A percentile compares a stretch with the other conserved stretches of the same genome.
Evolutionary conservation across 192 early-diverging fungal genomes (phyloP).

Genomic region (Podila clonocystis): DNA sequence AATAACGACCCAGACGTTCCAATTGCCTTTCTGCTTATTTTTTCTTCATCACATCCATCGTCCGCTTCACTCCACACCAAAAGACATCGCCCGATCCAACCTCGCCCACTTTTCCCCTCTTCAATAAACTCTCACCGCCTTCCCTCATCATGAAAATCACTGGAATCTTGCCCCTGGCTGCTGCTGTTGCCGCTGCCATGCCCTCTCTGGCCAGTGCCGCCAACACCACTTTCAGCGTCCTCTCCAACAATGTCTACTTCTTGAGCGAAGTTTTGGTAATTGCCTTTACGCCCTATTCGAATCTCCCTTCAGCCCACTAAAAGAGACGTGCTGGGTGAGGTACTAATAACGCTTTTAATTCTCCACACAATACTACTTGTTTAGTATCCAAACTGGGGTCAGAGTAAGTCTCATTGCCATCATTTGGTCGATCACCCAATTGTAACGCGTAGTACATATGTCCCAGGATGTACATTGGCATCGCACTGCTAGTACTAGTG

Average conservation of each 20-base stretch:
- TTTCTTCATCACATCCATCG: too few relatives aligned
- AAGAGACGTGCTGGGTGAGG: too few relatives aligned
- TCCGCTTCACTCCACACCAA: too few relatives aligned
- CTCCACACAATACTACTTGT: too few relatives aligned
- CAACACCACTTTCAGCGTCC: conserved; percentile 6
- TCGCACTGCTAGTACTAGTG: too few relatives aligned
- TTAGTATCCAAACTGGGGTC: conserved; percentile 10
- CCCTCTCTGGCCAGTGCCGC: background rate
- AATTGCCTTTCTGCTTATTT: too few relatives aligned
- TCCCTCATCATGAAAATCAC: background rate
- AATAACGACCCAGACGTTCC: too few relatives aligned
- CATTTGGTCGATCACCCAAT: background rate
- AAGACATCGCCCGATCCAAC: too few relatives aligned
- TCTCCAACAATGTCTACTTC: conserved; percentile 6
- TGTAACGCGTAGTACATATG: too few relatives aligned
- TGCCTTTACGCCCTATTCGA: background rate
- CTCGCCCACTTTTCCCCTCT: background rate
- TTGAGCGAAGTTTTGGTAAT: background rate
- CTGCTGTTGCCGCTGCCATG: background rate
- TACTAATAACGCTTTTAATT: too few relatives aligned
- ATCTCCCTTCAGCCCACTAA: too few relatives aligned
- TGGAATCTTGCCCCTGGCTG: background rate
- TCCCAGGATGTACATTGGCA: too few relatives aligned
- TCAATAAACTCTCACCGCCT: background rate
- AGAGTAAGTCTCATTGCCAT: background rate